These are phyloP conservation scores for Chlorella sp. DNA, from an alignment of 139 green algal genomes.

Conservation along the genomic window DNA sequence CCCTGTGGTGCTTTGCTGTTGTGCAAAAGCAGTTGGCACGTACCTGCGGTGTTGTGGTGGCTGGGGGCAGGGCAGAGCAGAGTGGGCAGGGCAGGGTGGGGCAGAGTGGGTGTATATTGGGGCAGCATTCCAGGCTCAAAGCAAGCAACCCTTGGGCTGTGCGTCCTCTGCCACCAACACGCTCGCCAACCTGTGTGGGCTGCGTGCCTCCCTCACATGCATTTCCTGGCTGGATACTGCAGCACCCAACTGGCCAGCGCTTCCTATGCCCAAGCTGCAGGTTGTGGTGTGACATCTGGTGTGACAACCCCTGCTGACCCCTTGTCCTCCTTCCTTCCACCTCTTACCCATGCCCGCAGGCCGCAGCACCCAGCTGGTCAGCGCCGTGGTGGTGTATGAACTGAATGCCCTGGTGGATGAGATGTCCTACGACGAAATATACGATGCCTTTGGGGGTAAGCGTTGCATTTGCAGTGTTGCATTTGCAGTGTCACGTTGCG, in stretches of 20 bases:
- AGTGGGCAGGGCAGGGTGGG: too few relatives aligned
- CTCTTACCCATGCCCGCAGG: background rate
- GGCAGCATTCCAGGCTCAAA: too few relatives aligned
- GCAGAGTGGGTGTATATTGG: too few relatives aligned
- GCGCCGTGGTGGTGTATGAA: conserved; percentile 18
- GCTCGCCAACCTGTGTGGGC: too few relatives aligned
- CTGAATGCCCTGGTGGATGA: conserved; percentile 16
- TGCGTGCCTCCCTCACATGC: too few relatives aligned
- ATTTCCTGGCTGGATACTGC: too few relatives aligned
- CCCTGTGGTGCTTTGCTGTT: background rate
- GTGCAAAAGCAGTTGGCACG: background rate
- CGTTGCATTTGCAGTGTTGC: background rate
- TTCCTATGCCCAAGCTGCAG: too few relatives aligned
- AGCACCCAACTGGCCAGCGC: background rate
- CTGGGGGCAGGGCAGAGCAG: too few relatives aligned
- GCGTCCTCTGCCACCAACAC: too few relatives aligned
- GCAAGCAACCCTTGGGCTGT: too few relatives aligned
- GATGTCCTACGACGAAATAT: conserved; percentile 22
- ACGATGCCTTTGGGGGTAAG: background rate
- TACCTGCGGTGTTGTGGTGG: too few relatives aligned
- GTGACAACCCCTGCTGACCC: background rate
- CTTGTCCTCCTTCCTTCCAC: background rate
- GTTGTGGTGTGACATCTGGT: too few relatives aligned
- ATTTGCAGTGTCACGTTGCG: background rate
- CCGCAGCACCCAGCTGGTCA: conserved; percentile 13